Conservation (phyloP, 2,329 filamentous ascomycete species). For the Fusarium devonianum region DNA sequence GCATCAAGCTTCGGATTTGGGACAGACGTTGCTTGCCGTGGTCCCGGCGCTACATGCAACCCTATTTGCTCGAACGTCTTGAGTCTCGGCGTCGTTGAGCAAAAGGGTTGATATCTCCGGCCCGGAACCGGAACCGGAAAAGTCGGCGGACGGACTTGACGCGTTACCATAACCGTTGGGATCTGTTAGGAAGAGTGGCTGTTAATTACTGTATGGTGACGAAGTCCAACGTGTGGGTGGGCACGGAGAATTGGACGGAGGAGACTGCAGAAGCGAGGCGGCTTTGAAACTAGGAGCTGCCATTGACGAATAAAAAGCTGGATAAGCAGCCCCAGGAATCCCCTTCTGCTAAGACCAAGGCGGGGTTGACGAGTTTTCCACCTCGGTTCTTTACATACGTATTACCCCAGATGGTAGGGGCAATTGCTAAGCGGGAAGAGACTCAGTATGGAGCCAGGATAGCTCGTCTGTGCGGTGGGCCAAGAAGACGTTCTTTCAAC, state of each 20-base stretch:
- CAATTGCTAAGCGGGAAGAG: not conserved
- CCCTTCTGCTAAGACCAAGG: not conserved
- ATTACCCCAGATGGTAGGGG: constrained; percentile 5
- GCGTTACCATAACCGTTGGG: not conserved
- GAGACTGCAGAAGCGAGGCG: constrained; percentile 1
- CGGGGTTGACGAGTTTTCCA: constrained; percentile 11
- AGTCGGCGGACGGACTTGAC: constrained; percentile 1
- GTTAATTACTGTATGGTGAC: too few species aligned
- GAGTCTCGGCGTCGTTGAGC: not conserved
- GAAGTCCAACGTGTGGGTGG: not conserved
- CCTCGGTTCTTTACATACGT: not conserved
- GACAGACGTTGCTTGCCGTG: not conserved
- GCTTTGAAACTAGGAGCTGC: constrained; percentile 8
- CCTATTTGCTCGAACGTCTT: not conserved
- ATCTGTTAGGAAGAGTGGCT: too few species aligned
- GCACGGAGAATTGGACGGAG: constrained; percentile 1
- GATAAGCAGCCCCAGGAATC: constrained; percentile 3
- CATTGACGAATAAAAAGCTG: constrained; percentile 26
- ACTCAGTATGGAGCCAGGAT: not conserved
- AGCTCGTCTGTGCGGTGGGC: not conserved
- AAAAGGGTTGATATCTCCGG: constrained; percentile 6
- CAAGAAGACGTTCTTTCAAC: not conserved
- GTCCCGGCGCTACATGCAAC: not conserved
- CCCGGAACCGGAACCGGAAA: constrained; percentile 17
- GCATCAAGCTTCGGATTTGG: not conserved